phyloP scores from a whole-genome alignment of 371 early-diverging fungal genomes.

The Zychaea mexicana region DNA sequence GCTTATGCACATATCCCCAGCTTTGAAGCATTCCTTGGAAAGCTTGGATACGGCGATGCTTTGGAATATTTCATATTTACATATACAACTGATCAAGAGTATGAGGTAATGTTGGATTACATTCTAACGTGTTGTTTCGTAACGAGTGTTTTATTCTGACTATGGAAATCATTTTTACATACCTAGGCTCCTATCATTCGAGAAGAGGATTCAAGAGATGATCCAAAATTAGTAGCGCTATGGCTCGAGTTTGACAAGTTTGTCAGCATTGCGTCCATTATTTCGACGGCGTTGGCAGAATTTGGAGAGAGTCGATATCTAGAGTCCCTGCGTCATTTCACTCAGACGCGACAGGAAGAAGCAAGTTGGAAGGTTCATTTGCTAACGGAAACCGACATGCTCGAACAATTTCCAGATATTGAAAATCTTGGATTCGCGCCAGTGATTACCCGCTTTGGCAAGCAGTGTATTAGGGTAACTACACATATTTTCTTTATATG shows the following conservation, averaged over 20 bases:
- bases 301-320: slow-evolving; percentile 21
- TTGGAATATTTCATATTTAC: slow-evolving; percentile 13
- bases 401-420: slow-evolving; percentile 17
- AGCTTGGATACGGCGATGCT: slow-evolving; percentile 10
- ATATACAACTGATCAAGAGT: not conserved
- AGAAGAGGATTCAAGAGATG: slow-evolving; percentile 3
- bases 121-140: not conserved
- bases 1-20: not conserved
- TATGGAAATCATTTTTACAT: too few relatives aligned
- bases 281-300: slow-evolving; percentile 17
- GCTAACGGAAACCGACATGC: slow-evolving; percentile 23
- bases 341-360: slow-evolving; percentile 30
- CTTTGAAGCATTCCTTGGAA: slow-evolving; percentile 19
- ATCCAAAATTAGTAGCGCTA: slow-evolving; percentile 11
- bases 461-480: slow-evolving; percentile 36
- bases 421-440: slow-evolving; percentile 23
- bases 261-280: slow-evolving; percentile 11
- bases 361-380: slow-evolving; percentile 36
- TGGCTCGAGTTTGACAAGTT: slow-evolving; percentile 32
- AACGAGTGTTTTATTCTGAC: too few relatives aligned
- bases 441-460: slow-evolving; percentile 25
- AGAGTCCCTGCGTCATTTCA: slow-evolving; percentile 21
- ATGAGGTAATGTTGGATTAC: not conserved
- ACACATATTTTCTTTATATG: not conserved
- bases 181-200: not conserved